These are phyloP conservation scores for Daldinia sp. DNA, from an alignment of 2,329 filamentous ascomycete genomes.

Conservation along the genomic window DNA sequence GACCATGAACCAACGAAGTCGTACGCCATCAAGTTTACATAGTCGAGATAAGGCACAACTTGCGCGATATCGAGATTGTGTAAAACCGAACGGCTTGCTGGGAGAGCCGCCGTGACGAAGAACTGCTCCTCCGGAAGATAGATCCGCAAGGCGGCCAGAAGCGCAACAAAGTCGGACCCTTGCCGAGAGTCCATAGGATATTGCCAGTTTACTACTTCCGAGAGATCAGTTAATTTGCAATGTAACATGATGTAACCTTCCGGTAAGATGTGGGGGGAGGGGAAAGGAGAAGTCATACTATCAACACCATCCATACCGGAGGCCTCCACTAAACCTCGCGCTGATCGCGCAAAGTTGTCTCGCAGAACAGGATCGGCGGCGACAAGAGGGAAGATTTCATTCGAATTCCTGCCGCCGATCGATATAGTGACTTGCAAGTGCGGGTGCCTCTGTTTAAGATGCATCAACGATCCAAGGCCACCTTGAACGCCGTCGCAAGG, in stretches of 20 bases:
- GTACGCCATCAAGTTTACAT: constrained; percentile 82
- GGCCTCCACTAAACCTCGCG: constrained; percentile 71
- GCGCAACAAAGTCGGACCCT: constrained; percentile 73
- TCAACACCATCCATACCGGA: constrained; percentile 80
- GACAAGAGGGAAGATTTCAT: constrained; percentile 72
- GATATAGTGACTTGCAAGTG: constrained; percentile 80
- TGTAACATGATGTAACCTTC: constrained; percentile 1
- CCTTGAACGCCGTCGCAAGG: constrained; percentile 76
- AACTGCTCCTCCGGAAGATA: constrained; percentile 74
- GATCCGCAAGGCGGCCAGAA: constrained; percentile 72
- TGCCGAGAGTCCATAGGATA: constrained; percentile 73
- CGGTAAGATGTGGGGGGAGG: constrained; percentile 1
- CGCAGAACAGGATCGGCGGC: constrained; percentile 67
- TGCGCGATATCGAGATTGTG: constrained; percentile 72
- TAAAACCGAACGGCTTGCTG: constrained; percentile 71
- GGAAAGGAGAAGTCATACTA: constrained; percentile 58
- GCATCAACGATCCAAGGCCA: constrained; percentile 76
- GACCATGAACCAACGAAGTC: constrained; percentile 81
- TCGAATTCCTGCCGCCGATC: constrained; percentile 73
- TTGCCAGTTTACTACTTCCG: constrained; percentile 76
- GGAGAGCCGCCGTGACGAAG: constrained; percentile 75
- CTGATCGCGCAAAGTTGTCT: constrained; percentile 75
- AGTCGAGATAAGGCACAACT: constrained; percentile 73
- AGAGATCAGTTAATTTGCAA: constrained; percentile 8
- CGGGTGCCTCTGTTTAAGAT: constrained; percentile 74